Percentiles rank a stretch among this genome's conserved stretches.
phyloP scores from a whole-genome alignment of 2,329 filamentous ascomycete species.

The Berkeleyomyces rouxiae region DNA sequence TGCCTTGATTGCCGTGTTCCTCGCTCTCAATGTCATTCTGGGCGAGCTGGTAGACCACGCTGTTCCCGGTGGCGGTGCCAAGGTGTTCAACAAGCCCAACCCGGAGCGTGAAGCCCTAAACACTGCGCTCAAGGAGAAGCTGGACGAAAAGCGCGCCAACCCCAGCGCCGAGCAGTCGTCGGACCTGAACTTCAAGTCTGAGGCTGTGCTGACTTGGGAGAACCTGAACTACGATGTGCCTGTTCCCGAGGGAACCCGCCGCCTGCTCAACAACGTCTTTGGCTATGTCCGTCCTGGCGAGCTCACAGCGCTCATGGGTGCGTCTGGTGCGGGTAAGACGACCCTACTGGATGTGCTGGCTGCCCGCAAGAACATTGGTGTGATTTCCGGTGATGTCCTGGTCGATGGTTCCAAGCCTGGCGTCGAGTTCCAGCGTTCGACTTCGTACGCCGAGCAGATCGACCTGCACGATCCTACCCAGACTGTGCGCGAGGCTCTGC shows the following conservation, averaged over 20 bases:
- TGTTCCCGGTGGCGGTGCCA: conserved; percentile 63
- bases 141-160: conserved; percentile 34
- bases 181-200: conserved; percentile 40
- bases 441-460: conserved; percentile 45
- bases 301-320: conserved; percentile 66
- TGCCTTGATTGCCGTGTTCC: conserved; percentile 57
- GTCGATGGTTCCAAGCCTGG: conserved; percentile 40
- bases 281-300: conserved; percentile 64
- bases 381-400: conserved; percentile 38
- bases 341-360: conserved; percentile 65
- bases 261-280: conserved; percentile 37
- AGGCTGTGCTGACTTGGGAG: conserved; percentile 70
- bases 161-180: conserved; percentile 24
- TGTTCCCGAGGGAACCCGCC: conserved; percentile 37
- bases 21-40: conserved; percentile 57
- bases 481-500: conserved; percentile 45
- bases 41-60: conserved; percentile 59
- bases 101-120: conserved; percentile 52
- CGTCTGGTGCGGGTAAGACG: conserved; percentile 75
- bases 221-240: conserved; percentile 63
- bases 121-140: conserved; percentile 41
- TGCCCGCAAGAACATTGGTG: conserved; percentile 42
- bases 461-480: conserved; percentile 45
- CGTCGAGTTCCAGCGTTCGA: conserved; percentile 43
- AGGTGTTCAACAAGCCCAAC: conserved; percentile 61